These are phyloP conservation scores for Periconia macrospinosa DNA, from an alignment of 2,329 filamentous ascomycete species.

Conservation along the genomic window DNA sequence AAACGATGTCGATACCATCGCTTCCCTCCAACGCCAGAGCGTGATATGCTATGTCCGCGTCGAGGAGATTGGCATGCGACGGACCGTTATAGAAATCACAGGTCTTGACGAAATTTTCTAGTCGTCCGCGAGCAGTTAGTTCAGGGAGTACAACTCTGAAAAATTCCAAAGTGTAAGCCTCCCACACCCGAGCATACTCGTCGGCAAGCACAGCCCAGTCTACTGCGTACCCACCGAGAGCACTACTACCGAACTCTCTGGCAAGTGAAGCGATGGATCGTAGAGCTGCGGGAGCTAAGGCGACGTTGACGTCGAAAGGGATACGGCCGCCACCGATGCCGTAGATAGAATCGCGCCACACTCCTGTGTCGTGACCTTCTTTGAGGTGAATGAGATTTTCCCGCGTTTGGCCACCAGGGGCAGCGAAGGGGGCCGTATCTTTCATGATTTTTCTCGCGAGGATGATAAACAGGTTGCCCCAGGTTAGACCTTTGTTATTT, in stretches of 20 bases:
- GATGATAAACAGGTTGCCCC: conserved; percentile 53
- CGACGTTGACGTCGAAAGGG: conserved; percentile 68
- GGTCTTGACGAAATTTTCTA: conserved; percentile 52
- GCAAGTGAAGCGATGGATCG: conserved; percentile 60
- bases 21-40: conserved; percentile 60
- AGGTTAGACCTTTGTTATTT: conserved; percentile 56
- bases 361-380: conserved; percentile 56
- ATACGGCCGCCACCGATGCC: conserved; percentile 64
- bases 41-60: conserved; percentile 55
- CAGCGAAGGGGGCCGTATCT: conserved; percentile 56
- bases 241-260: conserved; percentile 51
- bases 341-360: conserved; percentile 66
- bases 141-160: conserved; percentile 50
- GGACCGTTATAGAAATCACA: conserved; percentile 49
- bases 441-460: conserved; percentile 63
- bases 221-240: conserved; percentile 28
- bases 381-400: conserved; percentile 63
- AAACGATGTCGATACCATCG: conserved; percentile 52
- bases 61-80: conserved; percentile 46
- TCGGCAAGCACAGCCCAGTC: conserved; percentile 53
- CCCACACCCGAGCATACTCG: conserved; percentile 61
- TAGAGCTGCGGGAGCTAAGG: conserved; percentile 63
- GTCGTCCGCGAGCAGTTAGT: conserved; percentile 41
- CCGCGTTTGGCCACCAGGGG: conserved; percentile 46
- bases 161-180: conserved; percentile 61